Base-by-base conservation (phyloP, 805 yeast species). In the Priceomyces carsonii region DNA sequence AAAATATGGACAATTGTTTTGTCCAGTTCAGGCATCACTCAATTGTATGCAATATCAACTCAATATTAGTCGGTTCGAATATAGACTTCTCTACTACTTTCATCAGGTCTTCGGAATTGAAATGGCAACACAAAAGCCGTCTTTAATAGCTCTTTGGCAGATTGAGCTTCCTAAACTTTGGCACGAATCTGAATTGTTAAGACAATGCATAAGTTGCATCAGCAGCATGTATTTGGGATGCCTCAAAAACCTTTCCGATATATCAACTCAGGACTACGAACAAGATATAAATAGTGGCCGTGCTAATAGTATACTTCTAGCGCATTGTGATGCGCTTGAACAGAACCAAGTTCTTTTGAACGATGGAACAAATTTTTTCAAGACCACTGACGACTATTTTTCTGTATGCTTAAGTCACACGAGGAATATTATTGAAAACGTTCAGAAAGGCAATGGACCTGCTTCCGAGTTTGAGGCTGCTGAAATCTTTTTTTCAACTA, bases 301-400 rank as follows among this genome's bases (percentile, higher is more conserved):
- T n/a, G n/a, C n/a, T n/a, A n/a, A n/a, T n/a, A n/a, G n/a, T n/a
- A n/a, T n/a, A n/a, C n/a, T n/a, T n/a, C n/a, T n/a, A n/a, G n/a
- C n/a, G n/a, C n/a, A n/a, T n/a, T n/a, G n/a, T n/a, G n/a, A n/a
- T n/a, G n/a, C n/a, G n/a, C n/a, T n/a, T n/a, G n/a, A n/a, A n/a
- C n/a, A n/a, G n/a, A n/a, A n/a, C n/a, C n/a, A n/a, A n/a, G n/a
- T n/a, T n/a, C n/a, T n/a, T n/a, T n/a, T n/a, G n/a, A n/a, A n/a
- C n/a, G n/a, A n/a, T 13, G 26, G 14, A 7, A 23, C 6, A 7
- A 7, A 23, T 7, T 15, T 23, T 21, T 21, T 10, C 10, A 38
- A 36, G 5, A 28, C 37, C 9, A 50, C 61, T 8, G 44, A 53
- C 5, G 33, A 43, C 3, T 60, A 57, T 44, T 61, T 58, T 35